These are phyloP conservation scores for sunflower (Helianthus annuus) DNA, from an alignment of 129 eudicot species.

Conservation along the genomic window DNA sequence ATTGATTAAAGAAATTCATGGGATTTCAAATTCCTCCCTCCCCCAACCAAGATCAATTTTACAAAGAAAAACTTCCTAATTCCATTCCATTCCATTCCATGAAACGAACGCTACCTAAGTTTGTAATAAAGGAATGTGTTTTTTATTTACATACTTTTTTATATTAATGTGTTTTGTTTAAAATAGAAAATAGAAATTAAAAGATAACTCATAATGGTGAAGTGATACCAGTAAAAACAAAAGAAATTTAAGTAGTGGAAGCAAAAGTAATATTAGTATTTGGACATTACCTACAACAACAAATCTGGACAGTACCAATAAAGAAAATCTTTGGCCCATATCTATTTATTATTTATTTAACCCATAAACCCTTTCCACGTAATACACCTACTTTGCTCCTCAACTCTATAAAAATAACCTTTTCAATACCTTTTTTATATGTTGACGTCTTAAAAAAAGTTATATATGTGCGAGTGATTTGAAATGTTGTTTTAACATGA, in stretches of 20 bases:
- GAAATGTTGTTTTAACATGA: not conserved
- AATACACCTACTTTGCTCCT: not conserved
- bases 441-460: not conserved
- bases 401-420: not conserved
- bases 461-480: not conserved
- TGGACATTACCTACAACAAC: slow-evolving; percentile 25
- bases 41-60: too few species aligned
- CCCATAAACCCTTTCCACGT: slow-evolving; percentile 23
- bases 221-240: slow-evolving; percentile 21
- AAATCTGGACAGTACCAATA: slow-evolving; percentile 19
- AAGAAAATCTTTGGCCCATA: slow-evolving; percentile 20
- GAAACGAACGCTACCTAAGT: too few species aligned
- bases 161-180: not conserved
- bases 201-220: not conserved
- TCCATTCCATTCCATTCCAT: too few species aligned
- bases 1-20: too few species aligned
- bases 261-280: slow-evolving; percentile 17
- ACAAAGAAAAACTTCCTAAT: too few species aligned
- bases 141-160: too few species aligned
- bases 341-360: slow-evolving; percentile 14
- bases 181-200: not conserved
- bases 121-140: too few species aligned
- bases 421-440: not conserved
- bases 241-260: slow-evolving; percentile 27
- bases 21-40: too few species aligned